Evolutionary conservation across 371 early-diverging fungal species (phyloP).

Genomic region (Mortierella sp.): DNA sequence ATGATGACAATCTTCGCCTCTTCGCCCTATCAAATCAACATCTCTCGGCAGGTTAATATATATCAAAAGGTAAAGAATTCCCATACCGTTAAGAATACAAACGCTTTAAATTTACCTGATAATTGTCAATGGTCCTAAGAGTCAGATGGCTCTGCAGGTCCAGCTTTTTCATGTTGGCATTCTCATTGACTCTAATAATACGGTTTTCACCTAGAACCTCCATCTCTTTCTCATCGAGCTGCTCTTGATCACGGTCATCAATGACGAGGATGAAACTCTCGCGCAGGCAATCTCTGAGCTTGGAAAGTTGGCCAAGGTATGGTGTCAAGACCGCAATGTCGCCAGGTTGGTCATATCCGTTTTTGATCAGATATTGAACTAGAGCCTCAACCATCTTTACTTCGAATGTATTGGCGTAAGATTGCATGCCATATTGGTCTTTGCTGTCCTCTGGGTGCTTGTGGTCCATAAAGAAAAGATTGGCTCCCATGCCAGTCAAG

Average conservation of each 20-base stretch:
- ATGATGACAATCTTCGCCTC: conserved; percentile 60
- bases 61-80: background rate
- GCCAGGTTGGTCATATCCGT: conserved; percentile 65
- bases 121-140: conserved; percentile 57
- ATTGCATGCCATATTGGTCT: conserved; percentile 48
- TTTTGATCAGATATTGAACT: conserved; percentile 62
- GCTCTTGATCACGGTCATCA: conserved; percentile 58
- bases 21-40: conserved; percentile 48
- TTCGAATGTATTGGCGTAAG: conserved; percentile 62
- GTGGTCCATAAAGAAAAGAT: conserved; percentile 64
- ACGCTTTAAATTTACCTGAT: conserved; percentile 36
- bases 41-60: background rate
- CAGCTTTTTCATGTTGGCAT: conserved; percentile 18
- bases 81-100: too few relatives aligned
- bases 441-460: conserved; percentile 57
- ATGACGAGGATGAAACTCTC: conserved; percentile 39
- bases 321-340: conserved; percentile 72
- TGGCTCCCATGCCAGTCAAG: conserved; percentile 59
- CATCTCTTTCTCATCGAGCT: conserved; percentile 35
- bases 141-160: conserved; percentile 33
- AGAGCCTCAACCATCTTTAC: conserved; percentile 62
- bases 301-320: conserved; percentile 65
- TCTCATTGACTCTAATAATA: background rate
- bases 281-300: conserved; percentile 56
- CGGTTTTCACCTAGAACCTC: conserved; percentile 4